phyloP scores from a whole-genome alignment of 192 early-diverging fungal genomes.

The Powellomyces hirtus region DNA sequence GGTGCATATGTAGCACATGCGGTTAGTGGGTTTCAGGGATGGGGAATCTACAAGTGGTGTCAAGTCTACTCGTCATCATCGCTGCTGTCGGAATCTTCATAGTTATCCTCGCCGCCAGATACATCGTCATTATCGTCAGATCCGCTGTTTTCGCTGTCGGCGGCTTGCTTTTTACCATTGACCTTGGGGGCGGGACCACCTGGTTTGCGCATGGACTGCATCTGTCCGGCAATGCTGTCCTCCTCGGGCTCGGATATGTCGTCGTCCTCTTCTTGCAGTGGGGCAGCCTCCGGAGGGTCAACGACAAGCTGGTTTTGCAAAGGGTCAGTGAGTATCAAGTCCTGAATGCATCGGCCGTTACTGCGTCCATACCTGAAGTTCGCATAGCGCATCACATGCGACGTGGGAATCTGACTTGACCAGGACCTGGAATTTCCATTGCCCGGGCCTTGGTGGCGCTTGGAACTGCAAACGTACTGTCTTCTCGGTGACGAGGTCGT shows the following conservation, averaged over 20 bases:
- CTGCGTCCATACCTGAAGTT: constrained; percentile 63
- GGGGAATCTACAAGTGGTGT: background rate
- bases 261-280: constrained; percentile 81
- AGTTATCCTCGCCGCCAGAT: background rate
- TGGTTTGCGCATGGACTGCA: constrained; percentile 69
- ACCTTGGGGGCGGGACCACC: background rate
- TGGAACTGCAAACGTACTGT: constrained; percentile 84
- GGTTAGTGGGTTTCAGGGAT: background rate
- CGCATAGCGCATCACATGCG: constrained; percentile 77
- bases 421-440: constrained; percentile 75
- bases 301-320: constrained; percentile 43
- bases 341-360: background rate
- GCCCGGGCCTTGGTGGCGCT: constrained; percentile 81
- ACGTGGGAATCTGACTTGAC: constrained; percentile 88
- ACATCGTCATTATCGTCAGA: background rate
- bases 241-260: constrained; percentile 97
- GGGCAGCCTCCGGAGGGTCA: constrained; percentile 66
- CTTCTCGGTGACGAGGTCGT: constrained; percentile 52
- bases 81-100: constrained; percentile 25
- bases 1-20: background rate
- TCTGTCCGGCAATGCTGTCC: constrained; percentile 92
- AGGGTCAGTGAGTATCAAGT: background rate
- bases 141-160: background rate
- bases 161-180: constrained; percentile 17
- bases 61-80: constrained; percentile 28